Evolutionary conservation across 495 filamentous ascomycete species (phyloP), one percentile per base, ranked within the genome.

Genomic region (Aspergillus steynii): DNA sequence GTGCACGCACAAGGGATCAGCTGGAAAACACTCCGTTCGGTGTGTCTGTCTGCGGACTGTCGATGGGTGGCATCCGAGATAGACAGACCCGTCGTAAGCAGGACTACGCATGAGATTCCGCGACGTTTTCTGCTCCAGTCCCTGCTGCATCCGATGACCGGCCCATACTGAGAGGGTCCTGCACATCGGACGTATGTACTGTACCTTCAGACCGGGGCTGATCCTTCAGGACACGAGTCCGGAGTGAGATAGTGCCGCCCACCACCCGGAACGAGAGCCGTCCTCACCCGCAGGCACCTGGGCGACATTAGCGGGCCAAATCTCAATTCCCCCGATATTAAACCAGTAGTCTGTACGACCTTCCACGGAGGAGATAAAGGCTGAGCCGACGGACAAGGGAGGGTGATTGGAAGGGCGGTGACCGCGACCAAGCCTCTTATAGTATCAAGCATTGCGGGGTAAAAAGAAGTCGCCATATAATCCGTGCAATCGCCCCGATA

Each of bases 401-500:
- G 31, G 52, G 10, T 42, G 37, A 42, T 42, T 42, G 37, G 37
- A 42, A 42, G 37, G 37, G 14, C 14, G 9, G 37, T 42, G 37
- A 42, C 37, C 1, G 37, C 12, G 47, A 34, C 53, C 53, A 55
- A 49, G 50, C 55, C 45, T 54, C 51, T 58, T 56, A 48, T 32
- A 54, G 37, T 53, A 53, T 56, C 55, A 46, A 57, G 48, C 57
- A 64, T 56, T 64, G 62, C 62, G 62, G 62, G 62, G 62, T 64
- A 64, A 53, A 51, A 27, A n/a, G 6, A 26, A 55, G 25, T 48
- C 45, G 31, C 42, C 27, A 49, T 46, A n/a, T 26, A 51, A 49
- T 37, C 28, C 55, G 55, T 20, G 47, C 37, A 34, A 25, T 50
- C 10, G 3, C 37, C 37, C 37, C 37, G 37, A 42, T 42, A 42